Evolutionary conservation across 805 yeast genomes (phyloP), one percentile per base, ranked within the genome.

Genomic region (Ogataea pini): DNA sequence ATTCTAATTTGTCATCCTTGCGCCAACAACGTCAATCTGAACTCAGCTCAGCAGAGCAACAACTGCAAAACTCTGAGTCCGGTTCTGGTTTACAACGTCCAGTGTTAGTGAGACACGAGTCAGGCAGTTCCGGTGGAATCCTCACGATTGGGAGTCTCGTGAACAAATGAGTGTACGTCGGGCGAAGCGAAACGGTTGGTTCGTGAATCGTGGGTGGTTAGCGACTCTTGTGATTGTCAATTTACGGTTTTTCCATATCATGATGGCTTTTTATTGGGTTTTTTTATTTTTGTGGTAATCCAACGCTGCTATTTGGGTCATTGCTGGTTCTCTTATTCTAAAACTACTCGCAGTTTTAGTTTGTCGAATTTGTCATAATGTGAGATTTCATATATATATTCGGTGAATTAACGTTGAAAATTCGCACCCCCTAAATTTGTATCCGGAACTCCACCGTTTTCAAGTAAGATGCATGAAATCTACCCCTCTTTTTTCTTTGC

Each of bases 71-170:
- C 13, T 19, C 34, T 14, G 16, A 19, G 14, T 7, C 44, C 17
- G 31, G 20, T 25, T 31, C 28, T 8, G 32, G 39, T 8, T 12
- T 33, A 10, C 43, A 47, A 14, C 44, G 54, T 32, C 53, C 54
- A n/a, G 24, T 41, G 31, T 41, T 52, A 14, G 17, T 36, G 29
- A 48, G 46, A 18, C 44, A 51, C 39, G 48, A 49, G 32, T 44
- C 53, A 16, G 52, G 52, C 24, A 44, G 54, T 10, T 51, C 53
- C 13, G 48, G 46, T 7, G 58, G 56, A 3, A 52, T 57, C 18
- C 45, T 56, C 20, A 59, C 60, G 29, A 54, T 57, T 34, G 61
- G 57, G 16, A 57, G 54, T 17, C 40, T 57, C 33, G 48, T 56
- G 43, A 56, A 56, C 37, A 50, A 49, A 41, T 28, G 25, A 22